Conservation (phyloP, 495 filamentous ascomycete species). For the Ramalina intermedia region DNA sequence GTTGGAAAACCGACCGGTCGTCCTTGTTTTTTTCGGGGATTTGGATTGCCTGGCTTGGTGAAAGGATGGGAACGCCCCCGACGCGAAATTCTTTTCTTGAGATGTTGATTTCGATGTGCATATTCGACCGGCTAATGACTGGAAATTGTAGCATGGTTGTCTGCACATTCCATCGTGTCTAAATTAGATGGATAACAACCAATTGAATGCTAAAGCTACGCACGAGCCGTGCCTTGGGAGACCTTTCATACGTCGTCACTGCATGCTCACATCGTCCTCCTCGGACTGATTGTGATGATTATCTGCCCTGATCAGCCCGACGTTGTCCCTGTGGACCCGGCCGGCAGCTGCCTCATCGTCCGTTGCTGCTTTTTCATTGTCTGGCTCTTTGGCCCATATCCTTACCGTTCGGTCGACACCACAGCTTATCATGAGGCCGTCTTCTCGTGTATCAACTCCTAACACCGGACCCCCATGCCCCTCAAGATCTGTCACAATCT, state of each 20-base stretch:
- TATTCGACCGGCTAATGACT: constrained; percentile 3
- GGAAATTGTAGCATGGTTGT: not conserved
- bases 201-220: too few species aligned
- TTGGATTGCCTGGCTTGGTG: too few species aligned
- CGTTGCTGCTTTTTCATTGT: constrained; percentile 10
- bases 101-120: not conserved
- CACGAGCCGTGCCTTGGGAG: too few species aligned
- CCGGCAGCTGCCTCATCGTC: too few species aligned
- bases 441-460: constrained; percentile 53
- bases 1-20: not conserved
- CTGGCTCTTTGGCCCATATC: constrained; percentile 39
- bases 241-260: not conserved
- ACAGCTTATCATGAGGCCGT: constrained; percentile 41
- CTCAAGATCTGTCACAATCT: constrained; percentile 55
- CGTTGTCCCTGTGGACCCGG: too few species aligned
- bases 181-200: too few species aligned
- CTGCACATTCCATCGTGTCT: not conserved
- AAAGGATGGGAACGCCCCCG: not conserved
- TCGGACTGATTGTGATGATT: too few species aligned
- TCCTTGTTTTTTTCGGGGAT: too few species aligned
- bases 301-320: too few species aligned
- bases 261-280: not conserved
- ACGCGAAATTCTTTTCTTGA: not conserved
- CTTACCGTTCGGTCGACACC: constrained; percentile 50
- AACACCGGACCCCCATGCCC: constrained; percentile 71